Percentiles rank a stretch among this genome's conserved stretches.
Evolutionary conservation across 192 early-diverging fungal species (phyloP).

Genomic region (Coemansia sp.): DNA sequence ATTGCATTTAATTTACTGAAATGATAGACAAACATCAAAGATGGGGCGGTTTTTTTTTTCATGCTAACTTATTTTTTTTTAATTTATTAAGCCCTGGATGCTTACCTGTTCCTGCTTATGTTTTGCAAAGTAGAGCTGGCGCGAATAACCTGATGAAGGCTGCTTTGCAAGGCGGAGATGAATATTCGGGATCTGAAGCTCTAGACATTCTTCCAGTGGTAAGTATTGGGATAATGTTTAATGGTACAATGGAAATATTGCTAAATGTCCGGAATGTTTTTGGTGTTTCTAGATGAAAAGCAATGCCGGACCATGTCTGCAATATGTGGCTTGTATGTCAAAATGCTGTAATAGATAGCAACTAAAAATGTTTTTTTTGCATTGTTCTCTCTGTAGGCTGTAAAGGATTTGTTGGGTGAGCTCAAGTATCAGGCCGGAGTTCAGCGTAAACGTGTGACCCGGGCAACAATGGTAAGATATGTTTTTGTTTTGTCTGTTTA

Average conservation of each 20-base stretch:
- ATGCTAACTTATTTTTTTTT: background rate
- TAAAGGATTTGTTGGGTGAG: slow-evolving; percentile 37
- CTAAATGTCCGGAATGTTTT: background rate
- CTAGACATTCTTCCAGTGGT: slow-evolving; percentile 34
- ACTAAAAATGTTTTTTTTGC: no score
- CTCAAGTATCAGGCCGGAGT: slow-evolving; percentile 42
- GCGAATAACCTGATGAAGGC: slow-evolving; percentile 25
- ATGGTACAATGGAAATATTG: background rate
- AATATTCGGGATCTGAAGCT: slow-evolving; percentile 30
- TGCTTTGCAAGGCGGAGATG: slow-evolving; percentile 39
- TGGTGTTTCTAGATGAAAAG: background rate
- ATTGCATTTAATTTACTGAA: no score
- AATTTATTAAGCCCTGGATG: background rate
- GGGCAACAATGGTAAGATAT: slow-evolving; percentile 49
- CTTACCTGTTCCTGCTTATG: background rate
- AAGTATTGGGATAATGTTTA: slow-evolving; percentile 13
- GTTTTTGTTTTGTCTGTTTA: background rate
- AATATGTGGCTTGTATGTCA: background rate
- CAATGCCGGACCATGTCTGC: background rate
- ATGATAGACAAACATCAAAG: no score
- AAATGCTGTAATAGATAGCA: background rate
- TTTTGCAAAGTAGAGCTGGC: slow-evolving; percentile 24
- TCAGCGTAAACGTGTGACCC: slow-evolving; percentile 48
- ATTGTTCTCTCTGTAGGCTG: slow-evolving; percentile 20
- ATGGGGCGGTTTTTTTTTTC: no score